phyloP scores from a whole-genome alignment of 768 basidiomycete genomes.

The Leccinum olivaceopallidum region DNA sequence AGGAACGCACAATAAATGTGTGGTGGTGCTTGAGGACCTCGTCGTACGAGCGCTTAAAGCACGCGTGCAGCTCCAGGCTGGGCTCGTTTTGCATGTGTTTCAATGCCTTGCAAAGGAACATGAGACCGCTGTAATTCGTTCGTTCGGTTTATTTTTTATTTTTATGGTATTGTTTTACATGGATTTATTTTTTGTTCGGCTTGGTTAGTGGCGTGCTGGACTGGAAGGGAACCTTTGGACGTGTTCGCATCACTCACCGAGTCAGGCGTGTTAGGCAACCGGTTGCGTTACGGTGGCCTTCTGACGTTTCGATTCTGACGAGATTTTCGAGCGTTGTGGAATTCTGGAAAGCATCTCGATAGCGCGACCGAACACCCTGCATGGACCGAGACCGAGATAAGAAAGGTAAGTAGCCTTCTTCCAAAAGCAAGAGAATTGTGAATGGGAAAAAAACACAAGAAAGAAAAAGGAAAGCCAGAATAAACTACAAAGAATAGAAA shows the following conservation, averaged over 20 bases:
- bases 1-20: conserved; percentile 61
- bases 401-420: conserved; percentile 5
- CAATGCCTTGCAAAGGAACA: conserved; percentile 67
- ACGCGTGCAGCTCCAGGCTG: conserved; percentile 55
- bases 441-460: conserved; percentile 6
- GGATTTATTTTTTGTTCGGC: conserved; percentile 5
- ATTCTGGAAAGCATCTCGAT: conserved; percentile 40
- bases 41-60: conserved; percentile 74
- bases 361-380: conserved; percentile 67
- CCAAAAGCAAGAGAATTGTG: conserved; percentile 12
- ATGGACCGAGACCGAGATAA: conserved; percentile 9
- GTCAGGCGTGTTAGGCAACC: conserved; percentile 65
- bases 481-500: not conserved
- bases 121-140: conserved; percentile 51
- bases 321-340: conserved; percentile 63
- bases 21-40: conserved; percentile 66
- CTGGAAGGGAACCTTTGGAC: not conserved
- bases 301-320: conserved; percentile 50
- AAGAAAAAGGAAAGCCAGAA: not conserved
- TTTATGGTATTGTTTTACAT: not conserved
- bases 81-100: conserved; percentile 61
- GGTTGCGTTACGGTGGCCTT: conserved; percentile 49
- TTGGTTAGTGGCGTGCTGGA: conserved; percentile 2
- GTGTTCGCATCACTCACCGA: conserved; percentile 45
- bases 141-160: conserved; percentile 1